Base-by-base conservation (phyloP, 129 eudicot genomes). In the Centaurea solstitialis region DNA sequence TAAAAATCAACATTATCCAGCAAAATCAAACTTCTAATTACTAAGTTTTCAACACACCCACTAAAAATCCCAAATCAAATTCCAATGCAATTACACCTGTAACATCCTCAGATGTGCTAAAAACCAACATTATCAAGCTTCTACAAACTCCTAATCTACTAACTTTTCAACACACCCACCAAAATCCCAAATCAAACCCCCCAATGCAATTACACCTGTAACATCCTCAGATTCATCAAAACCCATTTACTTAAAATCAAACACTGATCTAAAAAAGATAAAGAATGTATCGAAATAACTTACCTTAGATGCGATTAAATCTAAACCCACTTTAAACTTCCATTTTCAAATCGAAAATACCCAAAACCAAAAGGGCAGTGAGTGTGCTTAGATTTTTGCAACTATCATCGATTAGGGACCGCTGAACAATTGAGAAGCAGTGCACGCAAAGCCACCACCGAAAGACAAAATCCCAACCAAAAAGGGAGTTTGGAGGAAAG, bases 371-470 rank as follows among this genome's bases (percentile, higher is more conserved):
- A n/a, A 75, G 68, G 76, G 33, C 62, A 70, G 18, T 37, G 41
- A 70, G 18, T 37, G 41, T 21, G 43, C 28, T 80, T 26, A 37
- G 61, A 53, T 80, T 33, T 33, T 69, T n/a, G 70, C 45, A 79
- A 79, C 72, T 21, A 33, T 62, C 33, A 33, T 62, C 15, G 72
- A 61, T 80, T 9, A 80, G 62, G 71, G 30, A 72, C 61, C 40
- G 17, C 6, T 15, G 76, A 57, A 35, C 33, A 67, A 74, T 43
- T 68, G 79, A 62, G 78, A 33, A 83, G 86, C 41, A 83, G 82
- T 83, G 78, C 82, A 83, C 86, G 82, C 86, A 83, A 83, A 83
- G 86, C 75, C 86, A 83, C 86, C 86, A 83, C 86, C 86, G 86
- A 83, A 83, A 77, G 86, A 83, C 86, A 77, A 77, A 83, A 83